A percentile compares a stretch with the other conserved stretches of the same genome.
Evolutionary conservation across 176 grass and related monocot species (phyloP).

Genomic region (Oryza meyeriana): DNA sequence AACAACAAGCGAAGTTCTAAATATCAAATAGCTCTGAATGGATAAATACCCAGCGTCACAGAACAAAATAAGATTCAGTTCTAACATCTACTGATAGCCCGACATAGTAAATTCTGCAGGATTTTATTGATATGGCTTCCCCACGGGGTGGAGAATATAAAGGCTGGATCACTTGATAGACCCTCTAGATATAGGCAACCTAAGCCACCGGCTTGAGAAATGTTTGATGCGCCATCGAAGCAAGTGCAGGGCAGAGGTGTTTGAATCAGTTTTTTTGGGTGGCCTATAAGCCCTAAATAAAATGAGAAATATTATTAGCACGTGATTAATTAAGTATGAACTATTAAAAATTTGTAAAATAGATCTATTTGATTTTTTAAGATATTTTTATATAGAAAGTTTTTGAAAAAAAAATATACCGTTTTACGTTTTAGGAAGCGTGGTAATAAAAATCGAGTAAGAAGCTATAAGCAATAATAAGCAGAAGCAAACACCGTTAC

Average conservation of each 20-base stretch:
- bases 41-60: neutral
- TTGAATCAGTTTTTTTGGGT: too few species aligned
- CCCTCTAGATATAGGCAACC: conserved; percentile 82
- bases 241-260: conserved; percentile 79
- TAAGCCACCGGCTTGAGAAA: conserved; percentile 81
- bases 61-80: neutral
- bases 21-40: conserved; percentile 2
- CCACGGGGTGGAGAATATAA: neutral
- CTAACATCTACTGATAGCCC: neutral
- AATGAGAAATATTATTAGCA: too few species aligned
- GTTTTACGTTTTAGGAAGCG: too few species aligned
- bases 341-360: too few species aligned
- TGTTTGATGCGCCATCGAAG: conserved; percentile 90
- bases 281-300: too few species aligned
- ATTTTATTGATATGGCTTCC: conserved; percentile 19
- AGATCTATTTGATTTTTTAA: too few species aligned
- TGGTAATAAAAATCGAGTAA: too few species aligned
- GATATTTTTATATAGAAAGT: too few species aligned
- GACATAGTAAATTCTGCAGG: neutral
- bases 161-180: conserved; percentile 43
- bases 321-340: too few species aligned
- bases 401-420: too few species aligned
- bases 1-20: conserved; percentile 12
- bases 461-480: too few species aligned
- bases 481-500: too few species aligned